phyloP scores from a whole-genome alignment of 2,329 filamentous ascomycete species.

The Akanthomyces muscarius region DNA sequence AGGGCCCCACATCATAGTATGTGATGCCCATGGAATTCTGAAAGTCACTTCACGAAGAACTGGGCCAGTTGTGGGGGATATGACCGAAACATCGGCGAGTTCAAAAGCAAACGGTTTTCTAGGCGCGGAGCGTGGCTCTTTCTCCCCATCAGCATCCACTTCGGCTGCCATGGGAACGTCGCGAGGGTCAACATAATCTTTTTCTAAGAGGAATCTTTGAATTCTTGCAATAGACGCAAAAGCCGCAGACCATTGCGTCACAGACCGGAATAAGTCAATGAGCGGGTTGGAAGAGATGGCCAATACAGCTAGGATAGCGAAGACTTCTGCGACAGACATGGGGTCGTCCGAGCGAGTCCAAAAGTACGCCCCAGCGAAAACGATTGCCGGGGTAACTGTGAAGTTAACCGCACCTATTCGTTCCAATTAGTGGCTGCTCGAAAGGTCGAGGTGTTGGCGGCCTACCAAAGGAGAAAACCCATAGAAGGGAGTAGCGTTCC shows the following conservation, averaged over 20 bases:
- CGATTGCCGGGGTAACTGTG: not conserved
- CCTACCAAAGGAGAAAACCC: not conserved
- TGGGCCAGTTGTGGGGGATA: not conserved
- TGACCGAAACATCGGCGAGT: not conserved
- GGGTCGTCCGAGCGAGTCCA: not conserved
- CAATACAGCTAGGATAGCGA: not conserved
- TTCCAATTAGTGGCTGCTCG: not conserved
- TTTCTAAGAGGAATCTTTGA: no score
- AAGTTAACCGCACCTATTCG: not conserved
- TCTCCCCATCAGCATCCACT: no score
- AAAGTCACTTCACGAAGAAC: not conserved
- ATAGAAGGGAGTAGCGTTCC: not conserved
- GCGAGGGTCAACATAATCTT: no score
- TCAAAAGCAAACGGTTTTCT: no score
- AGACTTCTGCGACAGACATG: not conserved
- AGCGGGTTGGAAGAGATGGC: not conserved
- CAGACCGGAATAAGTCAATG: not conserved
- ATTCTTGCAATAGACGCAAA: no score
- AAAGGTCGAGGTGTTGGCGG: no score
- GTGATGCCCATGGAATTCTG: not conserved
- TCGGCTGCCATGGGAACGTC: no score
- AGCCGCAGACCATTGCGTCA: no score
- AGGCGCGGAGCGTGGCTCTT: no score
- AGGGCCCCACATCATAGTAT: slow-evolving; percentile 4
- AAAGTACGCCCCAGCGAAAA: not conserved